Evolutionary conservation across 805 yeast genomes (phyloP), one percentile per base, ranked within the genome.

Genomic region (Starmera pachycereana): DNA sequence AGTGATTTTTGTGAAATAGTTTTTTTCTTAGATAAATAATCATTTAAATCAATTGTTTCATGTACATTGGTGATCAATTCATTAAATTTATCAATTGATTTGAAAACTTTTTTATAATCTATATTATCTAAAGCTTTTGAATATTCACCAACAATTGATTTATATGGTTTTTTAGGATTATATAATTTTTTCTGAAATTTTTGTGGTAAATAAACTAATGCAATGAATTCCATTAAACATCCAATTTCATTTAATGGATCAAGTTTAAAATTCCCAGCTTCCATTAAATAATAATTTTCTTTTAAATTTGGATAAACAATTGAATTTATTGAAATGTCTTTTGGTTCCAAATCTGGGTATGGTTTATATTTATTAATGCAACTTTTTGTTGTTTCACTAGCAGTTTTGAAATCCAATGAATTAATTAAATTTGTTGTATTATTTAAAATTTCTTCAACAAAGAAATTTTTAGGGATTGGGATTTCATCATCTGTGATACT

Each of bases 231-330:
- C 70, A 74, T 71, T 25, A 59, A 52, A 40, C 63, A 64, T 5
- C 76, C 80, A 40, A 81, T 66, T 49, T 82, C 90, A 37, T 65
- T 71, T 36, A 78, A 61, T 5, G 88, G 85, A 50, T 79, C 78
- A 33, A 76, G 63, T 43, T 72, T 78, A 40, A 74, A 74, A 44
- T 69, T 68, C 44, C 72, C 74, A 6, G 81, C 74, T 12, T 61
- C 57, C 4, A 71, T 70, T 31, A 78, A 56, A 8, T 66, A 44
- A 44, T 71, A 78, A 33, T 63, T 61, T 48, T 78, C 85, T 29
- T 55, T 56, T 44, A 74, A 71, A 33, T 63, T 60, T 1, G 78
- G 76, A 50, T 53, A 68, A 27, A 60, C 58, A 6, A 58, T 52
- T 12, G 62, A 49, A 4, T 49, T 38, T 19, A 63, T 50, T 30